phyloP scores from a whole-genome alignment of 352 stramenopile species.

The Globisporangium paddicum region DNA sequence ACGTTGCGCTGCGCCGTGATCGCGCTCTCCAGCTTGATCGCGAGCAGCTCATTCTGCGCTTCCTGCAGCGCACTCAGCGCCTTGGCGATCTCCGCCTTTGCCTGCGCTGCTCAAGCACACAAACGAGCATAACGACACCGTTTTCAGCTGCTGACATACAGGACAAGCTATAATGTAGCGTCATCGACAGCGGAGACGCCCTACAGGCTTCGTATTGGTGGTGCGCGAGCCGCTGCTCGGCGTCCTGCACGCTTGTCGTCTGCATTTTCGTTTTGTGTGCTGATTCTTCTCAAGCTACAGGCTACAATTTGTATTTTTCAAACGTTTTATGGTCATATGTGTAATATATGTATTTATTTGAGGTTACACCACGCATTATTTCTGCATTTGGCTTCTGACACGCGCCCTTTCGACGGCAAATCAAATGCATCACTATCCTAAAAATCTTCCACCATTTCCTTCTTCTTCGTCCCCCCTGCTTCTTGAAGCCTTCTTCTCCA shows the following conservation, averaged over 20 bases:
- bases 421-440: background rate
- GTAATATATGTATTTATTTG: background rate
- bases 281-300: too few species aligned
- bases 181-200: background rate
- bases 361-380: background rate
- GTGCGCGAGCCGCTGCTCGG: constrained; percentile 24
- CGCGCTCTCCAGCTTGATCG: constrained; percentile 40
- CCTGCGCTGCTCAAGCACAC: constrained; percentile 8
- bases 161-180: background rate
- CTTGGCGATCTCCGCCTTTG: constrained; percentile 27
- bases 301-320: too few species aligned
- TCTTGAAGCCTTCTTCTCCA: background rate
- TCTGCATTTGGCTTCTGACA: background rate
- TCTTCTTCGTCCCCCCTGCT: background rate
- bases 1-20: constrained; percentile 51
- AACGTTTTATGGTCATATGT: background rate
- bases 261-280: constrained; percentile 2
- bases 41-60: constrained; percentile 33
- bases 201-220: constrained; percentile 22
- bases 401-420: background rate
- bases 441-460: background rate
- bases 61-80: constrained; percentile 34
- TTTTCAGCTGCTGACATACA: background rate
- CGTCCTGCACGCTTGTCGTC: constrained; percentile 18
- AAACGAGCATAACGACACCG: background rate